Evolutionary conservation across 441 rosid species (phyloP), one percentile per base, ranked within the genome.

Genomic region (California macrophylla): DNA sequence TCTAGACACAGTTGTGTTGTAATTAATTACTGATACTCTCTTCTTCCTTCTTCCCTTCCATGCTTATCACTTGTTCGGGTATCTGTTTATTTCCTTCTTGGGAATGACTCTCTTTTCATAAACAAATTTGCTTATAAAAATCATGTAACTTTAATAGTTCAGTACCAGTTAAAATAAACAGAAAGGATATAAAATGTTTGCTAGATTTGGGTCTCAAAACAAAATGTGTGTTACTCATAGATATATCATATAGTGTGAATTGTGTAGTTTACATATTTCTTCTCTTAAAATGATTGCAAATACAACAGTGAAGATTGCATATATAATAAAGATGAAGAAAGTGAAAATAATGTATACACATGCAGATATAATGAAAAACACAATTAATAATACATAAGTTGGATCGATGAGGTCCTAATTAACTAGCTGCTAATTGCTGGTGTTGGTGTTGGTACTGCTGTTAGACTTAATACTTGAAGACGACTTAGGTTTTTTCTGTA

Each of bases 351-450:
- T 42, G 4, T 4, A 9, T 32, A 38, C 45, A 38, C 45, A 38
- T 6, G 45, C 45, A 38, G 45, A 38, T 38, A 38, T 38, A 38
- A 38, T 38, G 45, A 28, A 28, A 47, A 47, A 47, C 18, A 47
- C 5, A 47, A 47, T 15, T 4, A 47, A 16, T 42, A n/a, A 42
- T 47, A n/a, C 6, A 47, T 47, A 47, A 47, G 56, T 16, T 47
- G 56, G 56, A 47, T 47, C 20, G 36, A 47, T 47, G 56, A n/a
- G 52, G 56, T 47, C 56, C 56, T 47, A 47, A 47, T 47, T 47
- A 47, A 47, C 56, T 47, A 47, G 21, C 56, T 47, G 56, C 15
- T 47, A 47, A 47, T n/a, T 7, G 45, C 45, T 38, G 45, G 45
- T 16, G 56, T 16, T 47, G 21, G 50, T 40, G 50, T 40, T 40